Base-by-base conservation (phyloP, 2,329 filamentous ascomycete species). In the Allantophomopsis cytisporea region DNA sequence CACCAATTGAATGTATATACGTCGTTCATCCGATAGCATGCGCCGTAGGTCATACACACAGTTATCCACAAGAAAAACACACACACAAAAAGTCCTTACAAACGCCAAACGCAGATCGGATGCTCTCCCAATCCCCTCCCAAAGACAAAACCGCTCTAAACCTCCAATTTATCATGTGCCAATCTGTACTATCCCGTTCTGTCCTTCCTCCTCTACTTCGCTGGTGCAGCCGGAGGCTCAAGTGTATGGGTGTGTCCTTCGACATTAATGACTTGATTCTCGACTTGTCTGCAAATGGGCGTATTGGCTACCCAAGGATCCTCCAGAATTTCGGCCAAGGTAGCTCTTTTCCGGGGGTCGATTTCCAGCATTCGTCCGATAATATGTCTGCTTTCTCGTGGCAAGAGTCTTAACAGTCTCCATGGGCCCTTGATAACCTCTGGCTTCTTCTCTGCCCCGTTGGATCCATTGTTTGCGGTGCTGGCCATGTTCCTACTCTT, bases 341-440 rank as follows among this genome's bases (percentile, higher is more conserved):
- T 84, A 2, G 87, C 89, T 41, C 91, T 76, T 47, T 82, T 80
- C 54, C 76, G 81, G 0, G 88, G 86, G 51, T 94, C 77, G 38
- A 95, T 70, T 53, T 91, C 86, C 30, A 98, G 72, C 91, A 98
- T 98, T 41, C 83, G 73, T 35, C 85, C 80, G 40, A 98, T 82
- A 45, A 98, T 87, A 55, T 89, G 80, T 38, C 91, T 71, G 47
- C 82, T 93, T 60, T 96, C 91, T 43, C 89, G 72, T 1, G 91
- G 91, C 8, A 98, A 67, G 30, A 96, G 66, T 33, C 91, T 76
- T 21, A 98, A 65, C 34, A 98, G 73, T 36, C 91, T 75, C 83
- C 89, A 94, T 2, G 91, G 91, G 0, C 91, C 91, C 53, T 87
- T 85, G 50, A 98, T 93, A 0, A 86, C 75, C 55, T 88, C 82